phyloP scores from a whole-genome alignment of 2,329 filamentous ascomycete species.

The Fusarium marasasianum region DNA sequence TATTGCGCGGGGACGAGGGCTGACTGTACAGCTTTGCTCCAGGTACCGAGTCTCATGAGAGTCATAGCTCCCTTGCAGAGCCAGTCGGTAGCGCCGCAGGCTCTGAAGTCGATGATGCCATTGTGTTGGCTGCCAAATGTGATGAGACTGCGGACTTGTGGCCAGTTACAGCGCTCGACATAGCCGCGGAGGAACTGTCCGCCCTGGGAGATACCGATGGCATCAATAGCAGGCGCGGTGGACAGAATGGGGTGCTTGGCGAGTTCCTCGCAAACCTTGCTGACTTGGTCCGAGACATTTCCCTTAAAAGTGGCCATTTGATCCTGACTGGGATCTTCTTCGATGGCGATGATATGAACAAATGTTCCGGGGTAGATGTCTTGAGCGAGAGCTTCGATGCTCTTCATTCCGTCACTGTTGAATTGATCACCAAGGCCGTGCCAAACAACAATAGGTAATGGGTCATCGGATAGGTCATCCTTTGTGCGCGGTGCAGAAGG shows the following conservation, averaged over 20 bases:
- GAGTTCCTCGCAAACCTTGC: conserved; percentile 79
- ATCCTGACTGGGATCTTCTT: conserved; percentile 73
- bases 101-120: conserved; percentile 85
- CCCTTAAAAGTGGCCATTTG: conserved; percentile 89
- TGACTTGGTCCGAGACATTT: conserved; percentile 83
- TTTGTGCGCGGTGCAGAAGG: conserved; percentile 34
- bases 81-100: conserved; percentile 77
- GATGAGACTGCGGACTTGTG: conserved; percentile 79
- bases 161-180: conserved; percentile 83
- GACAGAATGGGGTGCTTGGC: conserved; percentile 80
- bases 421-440: conserved; percentile 84
- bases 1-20: conserved; percentile 94
- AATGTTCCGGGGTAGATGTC: conserved; percentile 82
- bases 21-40: conserved; percentile 79
- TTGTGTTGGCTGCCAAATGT: conserved; percentile 94
- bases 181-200: conserved; percentile 95
- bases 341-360: conserved; percentile 81
- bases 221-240: conserved; percentile 85
- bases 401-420: conserved; percentile 76
- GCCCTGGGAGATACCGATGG: conserved; percentile 93
- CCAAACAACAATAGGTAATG: conserved; percentile 93
- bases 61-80: conserved; percentile 83
- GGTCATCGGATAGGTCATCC: conserved; percentile 65
- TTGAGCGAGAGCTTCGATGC: conserved; percentile 76
- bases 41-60: conserved; percentile 81